Conservation (phyloP, 2,329 filamentous ascomycete genomes). For the Pseudocercospora macadamiae region DNA sequence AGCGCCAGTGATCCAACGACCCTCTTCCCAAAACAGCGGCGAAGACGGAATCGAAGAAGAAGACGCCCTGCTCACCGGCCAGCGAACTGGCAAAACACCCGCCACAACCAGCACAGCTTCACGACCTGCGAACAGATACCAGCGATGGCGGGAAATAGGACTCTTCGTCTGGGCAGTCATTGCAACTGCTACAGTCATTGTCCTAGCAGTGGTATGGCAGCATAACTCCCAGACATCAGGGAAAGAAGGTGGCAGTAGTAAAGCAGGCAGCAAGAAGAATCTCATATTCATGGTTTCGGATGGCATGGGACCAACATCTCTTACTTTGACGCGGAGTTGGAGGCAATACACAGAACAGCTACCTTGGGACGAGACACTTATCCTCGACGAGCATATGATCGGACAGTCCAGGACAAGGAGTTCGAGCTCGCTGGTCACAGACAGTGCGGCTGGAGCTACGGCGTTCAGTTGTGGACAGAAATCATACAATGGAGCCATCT, state of each 20-base stretch:
- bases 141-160: slow-evolving; percentile 69
- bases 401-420: slow-evolving; percentile 87
- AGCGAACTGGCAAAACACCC: slow-evolving; percentile 41
- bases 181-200: slow-evolving; percentile 75
- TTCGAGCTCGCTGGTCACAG: slow-evolving; percentile 82
- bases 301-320: slow-evolving; percentile 93
- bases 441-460: slow-evolving; percentile 95
- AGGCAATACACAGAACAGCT: slow-evolving; percentile 75
- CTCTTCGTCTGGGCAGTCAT: slow-evolving; percentile 82
- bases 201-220: slow-evolving; percentile 82
- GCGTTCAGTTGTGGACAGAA: slow-evolving; percentile 92
- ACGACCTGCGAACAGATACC: slow-evolving; percentile 50
- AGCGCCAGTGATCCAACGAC: slow-evolving; percentile 57
- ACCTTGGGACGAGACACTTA: slow-evolving; percentile 73
- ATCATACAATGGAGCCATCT: slow-evolving; percentile 96
- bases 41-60: slow-evolving; percentile 62
- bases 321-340: slow-evolving; percentile 84
- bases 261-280: slow-evolving; percentile 72
- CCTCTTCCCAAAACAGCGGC: slow-evolving; percentile 60
- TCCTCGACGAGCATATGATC: slow-evolving; percentile 86
- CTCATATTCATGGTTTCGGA: slow-evolving; percentile 99
- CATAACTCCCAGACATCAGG: slow-evolving; percentile 43
- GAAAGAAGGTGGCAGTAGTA: slow-evolving; percentile 28
- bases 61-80: slow-evolving; percentile 63
- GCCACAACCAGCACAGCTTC: slow-evolving; percentile 30